phyloP scores from a whole-genome alignment of 257 asterid species.

The Nicotiana attenuata region DNA sequence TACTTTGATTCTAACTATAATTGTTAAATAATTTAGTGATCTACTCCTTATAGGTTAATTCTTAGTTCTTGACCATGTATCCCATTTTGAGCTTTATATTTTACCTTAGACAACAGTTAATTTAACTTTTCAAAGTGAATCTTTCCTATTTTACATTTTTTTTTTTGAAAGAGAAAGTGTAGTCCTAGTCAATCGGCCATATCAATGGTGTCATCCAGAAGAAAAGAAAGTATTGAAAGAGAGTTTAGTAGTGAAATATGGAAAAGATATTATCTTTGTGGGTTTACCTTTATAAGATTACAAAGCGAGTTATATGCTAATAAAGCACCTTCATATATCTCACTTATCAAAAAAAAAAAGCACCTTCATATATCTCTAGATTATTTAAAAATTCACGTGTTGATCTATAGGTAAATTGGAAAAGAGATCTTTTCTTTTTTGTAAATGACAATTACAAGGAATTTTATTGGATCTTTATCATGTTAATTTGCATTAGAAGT shows the following conservation, averaged over 20 bases:
- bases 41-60: background rate
- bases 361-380: background rate
- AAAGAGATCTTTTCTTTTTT: background rate
- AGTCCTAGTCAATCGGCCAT: background rate
- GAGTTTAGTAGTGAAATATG: background rate
- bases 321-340: background rate
- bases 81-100: background rate
- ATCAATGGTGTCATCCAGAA: background rate
- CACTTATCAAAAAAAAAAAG: too few species aligned
- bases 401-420: background rate
- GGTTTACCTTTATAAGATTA: background rate
- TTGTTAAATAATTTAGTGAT: background rate
- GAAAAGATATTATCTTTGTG: background rate
- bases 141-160: background rate
- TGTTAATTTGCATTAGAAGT: background rate
- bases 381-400: background rate
- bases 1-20: background rate
- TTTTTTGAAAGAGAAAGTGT: background rate
- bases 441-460: background rate
- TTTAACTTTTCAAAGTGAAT: background rate
- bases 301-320: background rate
- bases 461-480: background rate
- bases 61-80: background rate
- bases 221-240: background rate
- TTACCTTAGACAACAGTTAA: background rate